Evolutionary conservation across 352 stramenopile species (phyloP).

Genomic region (Globisporangium megalacanthum): DNA sequence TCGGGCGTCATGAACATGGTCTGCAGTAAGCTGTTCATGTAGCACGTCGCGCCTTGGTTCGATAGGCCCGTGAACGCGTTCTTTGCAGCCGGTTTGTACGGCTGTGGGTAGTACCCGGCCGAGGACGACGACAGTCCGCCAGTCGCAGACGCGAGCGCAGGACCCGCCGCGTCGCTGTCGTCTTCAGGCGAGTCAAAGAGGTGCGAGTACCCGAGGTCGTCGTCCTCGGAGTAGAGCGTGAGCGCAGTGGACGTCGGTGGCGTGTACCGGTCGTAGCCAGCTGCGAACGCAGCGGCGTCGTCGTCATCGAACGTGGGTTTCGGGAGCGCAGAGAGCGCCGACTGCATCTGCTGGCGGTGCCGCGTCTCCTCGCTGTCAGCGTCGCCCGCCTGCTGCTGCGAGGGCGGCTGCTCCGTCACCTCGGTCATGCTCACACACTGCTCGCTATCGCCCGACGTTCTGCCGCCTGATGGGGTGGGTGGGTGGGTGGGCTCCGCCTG

Average conservation of each 20-base stretch:
- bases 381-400: constrained; percentile 6
- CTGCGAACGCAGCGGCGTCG: constrained; percentile 6
- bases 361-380: constrained; percentile 23
- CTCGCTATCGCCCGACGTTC: too few species aligned
- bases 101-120: constrained; percentile 3
- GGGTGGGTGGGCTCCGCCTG: too few species aligned
- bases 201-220: constrained; percentile 29
- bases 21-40: constrained; percentile 93
- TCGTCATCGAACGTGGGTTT: constrained; percentile 12
- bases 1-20: constrained; percentile 90
- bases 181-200: constrained; percentile 45
- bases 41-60: constrained; percentile 92
- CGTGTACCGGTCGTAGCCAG: constrained; percentile 12
- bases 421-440: constrained; percentile 9
- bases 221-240: constrained; percentile 34
- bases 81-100: constrained; percentile 1
- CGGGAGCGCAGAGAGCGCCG: constrained; percentile 29
- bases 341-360: constrained; percentile 22
- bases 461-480: too few species aligned
- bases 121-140: constrained; percentile 11
- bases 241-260: constrained; percentile 33
- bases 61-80: constrained; percentile 76
- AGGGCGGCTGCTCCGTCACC: constrained; percentile 9
- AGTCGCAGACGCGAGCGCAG: constrained; percentile 3
- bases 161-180: constrained; percentile 6